Base-by-base conservation (phyloP, 2,329 filamentous ascomycete genomes). In the Camillea tinctor region DNA sequence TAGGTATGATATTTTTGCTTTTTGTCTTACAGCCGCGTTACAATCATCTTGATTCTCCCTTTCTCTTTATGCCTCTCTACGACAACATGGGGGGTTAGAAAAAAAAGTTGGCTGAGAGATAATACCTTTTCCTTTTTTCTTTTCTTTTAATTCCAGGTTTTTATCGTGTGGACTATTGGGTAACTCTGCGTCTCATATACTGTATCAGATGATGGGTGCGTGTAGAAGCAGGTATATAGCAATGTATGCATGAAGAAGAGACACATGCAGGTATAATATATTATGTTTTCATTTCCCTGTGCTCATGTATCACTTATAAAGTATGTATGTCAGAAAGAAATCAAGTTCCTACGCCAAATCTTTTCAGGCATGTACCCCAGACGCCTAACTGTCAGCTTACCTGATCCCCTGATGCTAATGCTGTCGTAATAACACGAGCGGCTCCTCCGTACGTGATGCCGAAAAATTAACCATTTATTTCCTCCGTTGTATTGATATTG, bases 181-280 rank as follows among this genome's bases (percentile, higher is more conserved):
- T 30, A 30, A 30, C 26, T 30, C 26, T 13, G 26, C 26, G 26
- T 30, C 6, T 30, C n/a, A 30, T 30, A 13, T 13, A 30, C 13
- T 6, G 26, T 30, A 13, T 6, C 26, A 30, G 6, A 13, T 30
- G 48, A 60, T 64, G 54, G 59, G 55, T 64, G 50, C 52, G 48
- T 58, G 58, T 49, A 17, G 50, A 56, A 52, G 51, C 60, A 58
- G 49, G 48, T 52, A 26, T 44, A 21, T 52, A 56, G 36, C 19
- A 24, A 60, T 57, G 59, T 60, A 61, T 61, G 52, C 52, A 57
- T 4, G 48, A 6, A 8, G 26, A 6, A 30, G 26, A 30, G 6
- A 30, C 13, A 30, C 26, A 30, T 6, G 13, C 24, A 26, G 4
- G 24, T 26, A 26, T 9, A n/a, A 26, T 26, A 26, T 26, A 26